Evolutionary conservation across 805 yeast genomes (phyloP).

Genomic region (Candida wancherniae): DNA sequence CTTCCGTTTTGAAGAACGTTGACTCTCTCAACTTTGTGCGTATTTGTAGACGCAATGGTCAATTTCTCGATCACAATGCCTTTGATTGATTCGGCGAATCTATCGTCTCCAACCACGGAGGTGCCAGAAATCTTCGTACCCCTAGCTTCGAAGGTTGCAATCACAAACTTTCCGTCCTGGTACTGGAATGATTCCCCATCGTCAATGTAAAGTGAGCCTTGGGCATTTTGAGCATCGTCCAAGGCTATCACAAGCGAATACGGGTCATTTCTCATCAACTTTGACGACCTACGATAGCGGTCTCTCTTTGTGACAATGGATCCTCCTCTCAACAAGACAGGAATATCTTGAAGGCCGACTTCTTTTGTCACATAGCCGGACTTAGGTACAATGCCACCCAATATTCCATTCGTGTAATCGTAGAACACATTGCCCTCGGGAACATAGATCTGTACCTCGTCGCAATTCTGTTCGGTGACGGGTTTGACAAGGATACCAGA

Average conservation of each 20-base stretch:
- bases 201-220: constrained; percentile 65
- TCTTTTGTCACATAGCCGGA: constrained; percentile 38
- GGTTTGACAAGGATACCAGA: constrained; percentile 78
- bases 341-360: constrained; percentile 54
- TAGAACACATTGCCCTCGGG: constrained; percentile 58
- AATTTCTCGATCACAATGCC: constrained; percentile 51
- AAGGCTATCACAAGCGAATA: constrained; percentile 68
- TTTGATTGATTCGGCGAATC: constrained; percentile 20
- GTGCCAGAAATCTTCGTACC: constrained; percentile 6
- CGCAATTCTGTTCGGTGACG: constrained; percentile 52
- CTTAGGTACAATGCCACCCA: constrained; percentile 1
- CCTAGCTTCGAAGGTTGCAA: constrained; percentile 31
- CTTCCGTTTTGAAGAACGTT: constrained; percentile 34
- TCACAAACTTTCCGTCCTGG: constrained; percentile 45
- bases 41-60: constrained; percentile 40
- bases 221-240: constrained; percentile 44
- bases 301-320: constrained; percentile 62
- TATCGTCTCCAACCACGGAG: constrained; percentile 3
- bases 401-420: constrained; percentile 42
- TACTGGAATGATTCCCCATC: constrained; percentile 76
- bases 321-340: constrained; percentile 77
- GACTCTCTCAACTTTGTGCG: constrained; percentile 14
- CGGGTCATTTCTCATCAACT: constrained; percentile 73
- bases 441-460: constrained; percentile 38
- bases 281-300: constrained; percentile 75